Percentiles rank a stretch among this genome's conserved stretches.
phyloP scores from a whole-genome alignment of 345 rosid species.

The Lenwebbia sp. region DNA sequence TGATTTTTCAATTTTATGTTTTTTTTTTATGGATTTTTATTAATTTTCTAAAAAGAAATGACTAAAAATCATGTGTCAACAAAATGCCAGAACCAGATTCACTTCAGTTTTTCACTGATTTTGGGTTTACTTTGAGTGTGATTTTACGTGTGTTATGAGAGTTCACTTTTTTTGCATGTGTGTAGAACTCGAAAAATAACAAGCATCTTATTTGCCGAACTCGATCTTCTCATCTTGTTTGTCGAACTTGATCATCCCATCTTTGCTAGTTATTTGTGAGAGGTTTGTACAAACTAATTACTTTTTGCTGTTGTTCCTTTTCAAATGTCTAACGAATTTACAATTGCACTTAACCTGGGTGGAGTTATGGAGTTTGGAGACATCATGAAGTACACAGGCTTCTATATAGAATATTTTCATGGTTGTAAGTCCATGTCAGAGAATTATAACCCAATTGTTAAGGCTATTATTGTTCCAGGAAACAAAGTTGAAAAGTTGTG shows the following conservation, averaged over 20 bases:
- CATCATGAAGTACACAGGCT: neutral
- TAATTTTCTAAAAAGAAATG: too few relatives aligned
- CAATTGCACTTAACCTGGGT: neutral
- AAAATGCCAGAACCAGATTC: too few relatives aligned
- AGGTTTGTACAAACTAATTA: neutral
- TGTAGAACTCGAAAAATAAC: too few relatives aligned
- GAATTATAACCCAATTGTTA: neutral
- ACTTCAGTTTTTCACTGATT: too few relatives aligned
- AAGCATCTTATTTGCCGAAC: neutral
- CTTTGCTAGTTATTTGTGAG: neutral
- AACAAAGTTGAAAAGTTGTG: neutral
- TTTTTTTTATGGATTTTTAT: too few relatives aligned
- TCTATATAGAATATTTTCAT: neutral
- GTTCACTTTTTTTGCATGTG: too few relatives aligned
- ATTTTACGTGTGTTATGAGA: too few relatives aligned
- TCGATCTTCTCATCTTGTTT: neutral
- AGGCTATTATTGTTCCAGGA: neutral
- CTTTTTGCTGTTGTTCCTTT: neutral
- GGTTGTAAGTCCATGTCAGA: accelerated
- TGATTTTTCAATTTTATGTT: too few relatives aligned
- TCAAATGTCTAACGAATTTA: neutral
- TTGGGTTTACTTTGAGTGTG: too few relatives aligned
- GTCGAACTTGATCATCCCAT: neutral
- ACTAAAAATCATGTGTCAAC: too few relatives aligned
- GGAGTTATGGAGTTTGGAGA: neutral